Base-by-base conservation (phyloP, 331 rosid genomes). In the Pyrus hybrid region DNA sequence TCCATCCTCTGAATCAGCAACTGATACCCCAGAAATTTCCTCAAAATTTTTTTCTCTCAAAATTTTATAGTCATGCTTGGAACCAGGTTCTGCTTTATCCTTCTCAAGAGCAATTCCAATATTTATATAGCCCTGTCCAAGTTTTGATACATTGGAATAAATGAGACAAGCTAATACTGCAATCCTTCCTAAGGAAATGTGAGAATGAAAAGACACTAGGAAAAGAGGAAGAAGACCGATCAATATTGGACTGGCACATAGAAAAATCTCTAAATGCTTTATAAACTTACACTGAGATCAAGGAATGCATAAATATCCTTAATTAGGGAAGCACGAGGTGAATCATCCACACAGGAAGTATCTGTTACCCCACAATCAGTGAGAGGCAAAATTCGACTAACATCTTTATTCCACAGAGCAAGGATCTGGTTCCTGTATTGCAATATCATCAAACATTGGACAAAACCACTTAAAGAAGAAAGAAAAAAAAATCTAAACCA, bases 291-390 rank as follows among this genome's bases (percentile, higher is more conserved):
- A 81, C 87, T 90, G 73, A 84, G 96, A 85, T 95, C 96, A 5
- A 95, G 97, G 86, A 95, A 95, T 63, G 91, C 74, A 80, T 91
- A 95, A 87, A 92, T 88, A 79, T 95, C 98, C 88, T 91, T 92
- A 73, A 83, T 76, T 77, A 95, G 91, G 76, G 91, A 74, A 62
- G 86, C 85, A 68, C 73, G 89, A 12, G 89, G 79, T 75, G 87
- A 76, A 81, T 88, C 98, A 76, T 82, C 87, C 73, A 73, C 83
- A 35, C 81, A 81, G 70, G 79, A 70, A 57, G 77, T 58, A 84
- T 80, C 91, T 80, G 85, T 77, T 70, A 88, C 90, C 77, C 99
- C 98, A 87, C 96, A 95, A 54, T 95, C 98, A 71, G 89, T 77
- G 68, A 95, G 98, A 77, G 92, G 97, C 84, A 95, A 88, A 80